Evolutionary conservation across 2,329 filamentous ascomycete genomes (phyloP), one percentile per base, ranked within the genome.

Genomic region (Macrophomina pseudophaseolina): DNA sequence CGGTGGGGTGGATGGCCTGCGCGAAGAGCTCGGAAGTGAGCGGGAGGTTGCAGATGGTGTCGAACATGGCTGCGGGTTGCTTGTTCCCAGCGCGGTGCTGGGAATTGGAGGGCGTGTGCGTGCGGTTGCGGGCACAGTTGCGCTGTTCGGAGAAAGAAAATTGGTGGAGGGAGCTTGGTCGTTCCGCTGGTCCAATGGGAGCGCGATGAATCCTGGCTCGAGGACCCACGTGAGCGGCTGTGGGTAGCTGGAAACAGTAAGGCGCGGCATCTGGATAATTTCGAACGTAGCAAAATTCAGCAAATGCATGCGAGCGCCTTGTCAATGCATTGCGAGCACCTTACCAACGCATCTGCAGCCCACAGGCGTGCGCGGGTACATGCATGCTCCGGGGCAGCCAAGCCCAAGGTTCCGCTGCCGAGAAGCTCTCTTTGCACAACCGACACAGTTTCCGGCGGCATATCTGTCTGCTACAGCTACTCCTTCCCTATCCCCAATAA

Each of bases 41-140:
- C 69, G 94, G 93, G 53, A 98, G 87, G 32, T 91, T 93, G 84
- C 94, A 97, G 70, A 97, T 86, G 70, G 93, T 97, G 79, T 97
- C 93, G 75, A 96, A 92, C 92, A 96, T 96, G 16, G 7, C 46
- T 8, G 16, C 6, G 3, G 23, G 32, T 49, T 12, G 11, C 5
- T 28, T 5, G 16, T 28, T 35, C 51, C 51, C 16, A 35, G 14
- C 51, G 33, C 16, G 53, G 11, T 44, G 53, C 11, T 44, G 11
- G 30, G 30, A 53, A 33, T 8, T n/a, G 33, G 16, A 23, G 51
- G 1, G 23, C 23, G 23, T 23, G 23, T 23, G 23, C 23, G 23
- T 23, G 23, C 23, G 23, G 23, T 23, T 23, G 23, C 23, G 23
- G 23, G 23, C 23, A 23, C 23, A 23, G 2, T 23, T 23, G 23